Evolutionary conservation across 2,329 filamentous ascomycete species (phyloP).

Genomic region (Cladosporium cucumerinum): DNA sequence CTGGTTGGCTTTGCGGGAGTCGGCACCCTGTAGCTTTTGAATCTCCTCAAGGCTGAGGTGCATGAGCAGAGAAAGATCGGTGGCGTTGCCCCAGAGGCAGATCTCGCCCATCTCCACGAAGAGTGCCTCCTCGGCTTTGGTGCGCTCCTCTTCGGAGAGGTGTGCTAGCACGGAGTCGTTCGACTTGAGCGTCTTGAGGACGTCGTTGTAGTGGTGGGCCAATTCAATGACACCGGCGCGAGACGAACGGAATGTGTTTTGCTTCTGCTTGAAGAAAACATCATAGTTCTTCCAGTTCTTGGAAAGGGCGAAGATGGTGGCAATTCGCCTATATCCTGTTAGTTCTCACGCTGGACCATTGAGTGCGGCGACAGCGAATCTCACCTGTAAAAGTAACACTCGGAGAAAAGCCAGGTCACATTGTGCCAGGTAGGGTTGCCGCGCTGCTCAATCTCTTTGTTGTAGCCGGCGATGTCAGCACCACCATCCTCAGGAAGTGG

Average conservation of each 20-base stretch:
- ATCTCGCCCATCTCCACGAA: conserved; percentile 96
- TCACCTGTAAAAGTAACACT: conserved; percentile 90
- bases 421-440: conserved; percentile 77
- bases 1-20: conserved; percentile 81
- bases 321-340: conserved; percentile 63
- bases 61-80: conserved; percentile 85
- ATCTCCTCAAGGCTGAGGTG: conserved; percentile 93
- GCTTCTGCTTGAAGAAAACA: conserved; percentile 85
- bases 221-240: conserved; percentile 81
- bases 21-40: conserved; percentile 87
- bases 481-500: conserved; percentile 74
- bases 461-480: conserved; percentile 75
- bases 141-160: conserved; percentile 51
- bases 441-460: conserved; percentile 74
- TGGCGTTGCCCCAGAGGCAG: conserved; percentile 95
- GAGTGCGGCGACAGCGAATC: neutral
- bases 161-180: conserved; percentile 44
- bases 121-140: conserved; percentile 69
- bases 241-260: conserved; percentile 86
- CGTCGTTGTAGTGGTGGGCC: conserved; percentile 70
- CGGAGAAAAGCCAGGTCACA: conserved; percentile 82
- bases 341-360: neutral
- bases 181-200: conserved; percentile 63
- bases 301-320: conserved; percentile 71
- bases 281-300: conserved; percentile 87